Evolutionary conservation across 306 rosid genomes (phyloP).

Genomic region (Quercus aquifolioides): DNA sequence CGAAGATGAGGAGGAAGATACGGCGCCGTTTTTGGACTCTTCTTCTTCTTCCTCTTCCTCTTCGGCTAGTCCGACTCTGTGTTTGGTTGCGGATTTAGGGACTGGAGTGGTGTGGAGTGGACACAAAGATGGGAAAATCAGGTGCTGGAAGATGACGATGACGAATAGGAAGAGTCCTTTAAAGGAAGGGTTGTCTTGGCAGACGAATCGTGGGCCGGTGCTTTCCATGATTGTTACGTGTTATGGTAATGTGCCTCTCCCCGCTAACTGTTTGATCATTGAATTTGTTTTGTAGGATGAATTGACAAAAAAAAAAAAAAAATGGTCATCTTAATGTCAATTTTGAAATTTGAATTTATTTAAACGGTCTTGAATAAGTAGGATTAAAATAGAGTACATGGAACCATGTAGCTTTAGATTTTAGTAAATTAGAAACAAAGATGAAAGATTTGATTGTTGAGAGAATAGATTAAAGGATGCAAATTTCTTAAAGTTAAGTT

Average conservation of each 20-base stretch:
- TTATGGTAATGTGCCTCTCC: constrained; percentile 26
- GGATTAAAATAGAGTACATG: too few relatives aligned
- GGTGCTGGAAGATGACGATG: constrained; percentile 77
- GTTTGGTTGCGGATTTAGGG: constrained; percentile 72
- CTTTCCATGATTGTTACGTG: constrained; percentile 45
- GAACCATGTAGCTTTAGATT: too few relatives aligned
- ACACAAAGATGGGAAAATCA: constrained; percentile 77
- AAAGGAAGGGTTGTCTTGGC: constrained; percentile 53
- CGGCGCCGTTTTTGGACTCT: constrained; percentile 63
- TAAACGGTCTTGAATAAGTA: too few relatives aligned
- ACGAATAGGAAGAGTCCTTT: constrained; percentile 23
- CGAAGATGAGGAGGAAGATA: constrained; percentile 57
- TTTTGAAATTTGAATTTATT: too few relatives aligned
- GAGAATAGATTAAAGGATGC: neutral
- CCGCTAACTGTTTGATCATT: neutral
- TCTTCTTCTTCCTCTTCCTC: too few relatives aligned
- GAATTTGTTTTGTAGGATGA: neutral
- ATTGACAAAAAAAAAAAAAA: too few relatives aligned
- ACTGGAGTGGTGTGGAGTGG: constrained; percentile 80
- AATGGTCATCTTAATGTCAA: too few relatives aligned
- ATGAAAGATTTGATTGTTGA: neutral
- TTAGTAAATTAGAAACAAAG: too few relatives aligned
- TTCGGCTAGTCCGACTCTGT: constrained; percentile 37
- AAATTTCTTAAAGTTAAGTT: neutral
- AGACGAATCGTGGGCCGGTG: constrained; percentile 7